phyloP scores from a whole-genome alignment of 2,329 filamentous ascomycete species.

The Alternaria ethzedia region DNA sequence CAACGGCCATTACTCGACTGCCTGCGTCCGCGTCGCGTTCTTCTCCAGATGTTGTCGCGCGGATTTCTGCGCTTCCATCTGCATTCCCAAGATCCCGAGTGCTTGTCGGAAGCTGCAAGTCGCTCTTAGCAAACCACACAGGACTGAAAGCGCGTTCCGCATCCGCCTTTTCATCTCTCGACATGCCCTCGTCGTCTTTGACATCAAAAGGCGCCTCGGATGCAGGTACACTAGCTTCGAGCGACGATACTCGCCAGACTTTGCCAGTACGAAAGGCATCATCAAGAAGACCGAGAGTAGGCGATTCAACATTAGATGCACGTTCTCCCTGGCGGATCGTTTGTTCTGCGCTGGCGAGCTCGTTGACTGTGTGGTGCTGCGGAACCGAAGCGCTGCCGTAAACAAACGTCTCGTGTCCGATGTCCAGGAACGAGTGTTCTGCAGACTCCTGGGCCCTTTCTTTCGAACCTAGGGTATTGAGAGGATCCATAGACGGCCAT shows the following conservation, averaged over 20 bases:
- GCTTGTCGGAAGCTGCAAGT: slow-evolving; percentile 14
- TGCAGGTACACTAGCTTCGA: slow-evolving; percentile 15
- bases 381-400: not conserved
- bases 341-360: not conserved
- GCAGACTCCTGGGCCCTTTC: not conserved
- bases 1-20: slow-evolving; percentile 1
- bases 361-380: not conserved
- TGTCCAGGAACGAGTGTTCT: not conserved
- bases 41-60: not conserved
- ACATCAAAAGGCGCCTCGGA: slow-evolving; percentile 19
- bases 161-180: not conserved
- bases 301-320: not conserved
- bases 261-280: not conserved
- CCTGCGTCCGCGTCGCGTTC: not conserved
- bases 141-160: slow-evolving; percentile 5
- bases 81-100: not conserved
- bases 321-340: not conserved
- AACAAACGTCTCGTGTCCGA: not conserved
- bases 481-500: not conserved
- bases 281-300: not conserved
- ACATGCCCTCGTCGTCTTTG: slow-evolving; percentile 11
- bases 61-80: not conserved
- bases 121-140: slow-evolving; percentile 17
- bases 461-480: not conserved
- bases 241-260: slow-evolving; percentile 9